A percentile compares a stretch with the other conserved stretches of the same genome.
phyloP scores from a whole-genome alignment of 2,329 filamentous ascomycete genomes.

The Botrytis aclada region DNA sequence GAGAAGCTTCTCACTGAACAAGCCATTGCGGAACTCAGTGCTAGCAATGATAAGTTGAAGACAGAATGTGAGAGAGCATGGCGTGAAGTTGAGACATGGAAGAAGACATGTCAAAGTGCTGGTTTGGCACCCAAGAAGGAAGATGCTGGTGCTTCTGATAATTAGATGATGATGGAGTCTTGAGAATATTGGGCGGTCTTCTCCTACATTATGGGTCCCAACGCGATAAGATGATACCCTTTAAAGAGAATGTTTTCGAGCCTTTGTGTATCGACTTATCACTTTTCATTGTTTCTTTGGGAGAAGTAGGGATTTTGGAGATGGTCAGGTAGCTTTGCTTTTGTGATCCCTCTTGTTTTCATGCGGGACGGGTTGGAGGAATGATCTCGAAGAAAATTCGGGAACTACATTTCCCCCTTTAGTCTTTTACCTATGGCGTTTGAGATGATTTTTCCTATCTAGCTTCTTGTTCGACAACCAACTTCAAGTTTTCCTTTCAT shows the following conservation, averaged over 20 bases:
- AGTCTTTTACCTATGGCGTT: background rate
- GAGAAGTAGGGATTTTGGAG: constrained; percentile 12
- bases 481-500: background rate
- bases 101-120: constrained; percentile 62
- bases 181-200: constrained; percentile 31
- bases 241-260: constrained; percentile 30
- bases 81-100: constrained; percentile 76
- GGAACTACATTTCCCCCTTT: background rate
- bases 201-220: constrained; percentile 28
- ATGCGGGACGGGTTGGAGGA: constrained; percentile 1
- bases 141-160: constrained; percentile 36
- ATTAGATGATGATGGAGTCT: constrained; percentile 32
- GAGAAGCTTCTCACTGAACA: constrained; percentile 89
- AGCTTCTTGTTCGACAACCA: background rate
- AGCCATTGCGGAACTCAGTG: constrained; percentile 81
- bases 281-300: constrained; percentile 18
- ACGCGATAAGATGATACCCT: constrained; percentile 35
- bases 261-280: constrained; percentile 35
- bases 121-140: constrained; percentile 51
- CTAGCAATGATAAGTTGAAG: constrained; percentile 84
- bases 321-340: constrained; percentile 16
- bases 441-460: background rate
- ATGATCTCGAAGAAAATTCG: constrained; percentile 2
- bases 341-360: background rate
- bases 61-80: constrained; percentile 74